A percentile compares a stretch with the other conserved stretches of the same genome.
These are phyloP conservation scores for Trichoderma parareesei DNA, from an alignment of 495 filamentous ascomycete species.

Conservation along the genomic window DNA sequence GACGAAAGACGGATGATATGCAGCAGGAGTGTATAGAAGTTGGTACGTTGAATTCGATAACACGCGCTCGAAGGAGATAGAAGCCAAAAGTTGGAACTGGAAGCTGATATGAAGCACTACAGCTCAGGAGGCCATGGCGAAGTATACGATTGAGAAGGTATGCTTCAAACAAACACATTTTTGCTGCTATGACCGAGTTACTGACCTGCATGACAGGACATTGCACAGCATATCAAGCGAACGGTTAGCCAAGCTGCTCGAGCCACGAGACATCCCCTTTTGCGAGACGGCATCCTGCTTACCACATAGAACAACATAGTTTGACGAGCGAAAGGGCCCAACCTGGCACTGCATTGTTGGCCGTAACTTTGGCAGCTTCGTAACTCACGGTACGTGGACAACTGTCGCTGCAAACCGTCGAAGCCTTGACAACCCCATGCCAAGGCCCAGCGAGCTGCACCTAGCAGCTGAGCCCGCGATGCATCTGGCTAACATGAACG, in stretches of 20 bases:
- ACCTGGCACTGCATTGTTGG: constrained; percentile 99
- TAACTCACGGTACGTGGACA: constrained; percentile 77
- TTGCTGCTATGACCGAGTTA: neutral
- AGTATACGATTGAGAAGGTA: constrained; percentile 91
- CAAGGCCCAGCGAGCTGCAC: neutral
- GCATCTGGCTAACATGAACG: neutral
- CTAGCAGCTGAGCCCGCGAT: neutral
- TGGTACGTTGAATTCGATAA: constrained; percentile 50
- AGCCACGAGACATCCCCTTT: constrained; percentile 6
- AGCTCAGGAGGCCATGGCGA: constrained; percentile 92
- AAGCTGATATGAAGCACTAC: constrained; percentile 1
- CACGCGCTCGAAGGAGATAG: neutral
- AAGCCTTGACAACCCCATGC: neutral
- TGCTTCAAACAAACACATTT: constrained; percentile 11
- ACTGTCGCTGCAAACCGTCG: too few species aligned
- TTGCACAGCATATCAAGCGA: constrained; percentile 95
- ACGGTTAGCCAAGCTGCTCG: constrained; percentile 49
- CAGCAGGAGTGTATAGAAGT: constrained; percentile 88
- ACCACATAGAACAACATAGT: constrained; percentile 39
- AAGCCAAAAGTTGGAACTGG: neutral
- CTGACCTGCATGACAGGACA: constrained; percentile 52
- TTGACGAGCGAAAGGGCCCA: constrained; percentile 82
- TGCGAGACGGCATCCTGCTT: neutral
- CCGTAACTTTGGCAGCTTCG: constrained; percentile 97
- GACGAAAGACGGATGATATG: constrained; percentile 83